Evolutionary conservation across 2,329 filamentous ascomycete genomes (phyloP).

Genomic region (Fusarium acutatum): DNA sequence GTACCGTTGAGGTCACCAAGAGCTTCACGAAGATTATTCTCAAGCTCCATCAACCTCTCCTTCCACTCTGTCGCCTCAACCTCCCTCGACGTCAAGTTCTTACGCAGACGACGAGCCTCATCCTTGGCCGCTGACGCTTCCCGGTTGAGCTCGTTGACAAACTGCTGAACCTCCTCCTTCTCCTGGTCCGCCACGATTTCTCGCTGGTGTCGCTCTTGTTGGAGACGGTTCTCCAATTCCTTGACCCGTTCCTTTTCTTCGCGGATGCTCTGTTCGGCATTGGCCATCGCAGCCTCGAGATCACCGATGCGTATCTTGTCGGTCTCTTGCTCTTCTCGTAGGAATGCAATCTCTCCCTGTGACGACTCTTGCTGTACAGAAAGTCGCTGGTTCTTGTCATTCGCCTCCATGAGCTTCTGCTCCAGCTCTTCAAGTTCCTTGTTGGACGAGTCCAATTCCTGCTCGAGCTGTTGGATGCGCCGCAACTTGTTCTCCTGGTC

Average conservation of each 20-base stretch:
- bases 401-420: conserved; percentile 82
- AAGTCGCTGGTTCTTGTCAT: conserved; percentile 86
- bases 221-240: conserved; percentile 78
- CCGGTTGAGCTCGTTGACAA: conserved; percentile 90
- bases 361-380: conserved; percentile 92
- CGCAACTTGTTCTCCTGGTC: conserved; percentile 82
- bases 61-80: conserved; percentile 92
- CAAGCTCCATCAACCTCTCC: conserved; percentile 87
- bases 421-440: conserved; percentile 88
- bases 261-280: conserved; percentile 79
- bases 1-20: conserved; percentile 90
- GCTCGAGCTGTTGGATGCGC: conserved; percentile 83
- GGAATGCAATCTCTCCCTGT: conserved; percentile 91
- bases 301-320: conserved; percentile 99
- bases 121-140: conserved; percentile 86
- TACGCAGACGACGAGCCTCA: conserved; percentile 81
- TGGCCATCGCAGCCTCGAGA: conserved; percentile 83
- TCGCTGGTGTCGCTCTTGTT: conserved; percentile 83
- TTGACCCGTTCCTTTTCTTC: conserved; percentile 82
- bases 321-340: conserved; percentile 94
- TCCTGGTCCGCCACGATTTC: conserved; percentile 88
- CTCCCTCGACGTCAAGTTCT: conserved; percentile 83
- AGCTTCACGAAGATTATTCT: conserved; percentile 86
- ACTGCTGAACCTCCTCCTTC: conserved; percentile 93
- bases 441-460: conserved; percentile 84